phyloP scores from a whole-genome alignment of 225 moss, liverwort and hornwort species.

The Lunularia cruciata region DNA sequence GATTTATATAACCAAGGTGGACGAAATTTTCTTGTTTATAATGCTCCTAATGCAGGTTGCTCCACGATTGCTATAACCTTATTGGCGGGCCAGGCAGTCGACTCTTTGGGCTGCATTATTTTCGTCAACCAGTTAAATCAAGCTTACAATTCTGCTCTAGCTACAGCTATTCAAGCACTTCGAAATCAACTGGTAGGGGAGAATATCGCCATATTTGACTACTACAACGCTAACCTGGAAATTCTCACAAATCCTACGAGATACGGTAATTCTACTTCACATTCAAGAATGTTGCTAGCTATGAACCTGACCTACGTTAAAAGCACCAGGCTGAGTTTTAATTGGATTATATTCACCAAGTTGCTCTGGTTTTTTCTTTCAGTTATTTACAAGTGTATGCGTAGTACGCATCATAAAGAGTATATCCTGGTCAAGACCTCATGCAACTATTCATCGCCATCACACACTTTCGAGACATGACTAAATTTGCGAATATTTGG shows the following conservation, averaged over 20 bases:
- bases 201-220: conserved; percentile 13
- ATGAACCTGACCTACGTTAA: neutral
- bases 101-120: conserved; percentile 10
- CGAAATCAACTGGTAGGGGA: neutral
- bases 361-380: neutral
- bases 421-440: too few relatives aligned
- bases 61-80: conserved; percentile 1
- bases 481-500: neutral
- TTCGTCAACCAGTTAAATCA: neutral
- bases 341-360: neutral
- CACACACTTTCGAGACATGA: too few relatives aligned
- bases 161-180: neutral
- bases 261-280: conserved; percentile 17
- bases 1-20: conserved; percentile 11
- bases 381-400: too few relatives aligned
- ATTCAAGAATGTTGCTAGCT: neutral
- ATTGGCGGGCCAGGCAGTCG: neutral
- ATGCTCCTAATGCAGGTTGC: conserved; percentile 18
- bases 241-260: conserved; percentile 6
- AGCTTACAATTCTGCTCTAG: neutral
- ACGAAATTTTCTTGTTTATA: conserved; percentile 19
- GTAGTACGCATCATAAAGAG: too few relatives aligned
- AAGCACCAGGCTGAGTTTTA: neutral
- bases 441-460: too few relatives aligned
- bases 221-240: conserved; percentile 12